Base-by-base conservation (phyloP, 2,329 filamentous ascomycete species). In the Xylaria multiplex region DNA sequence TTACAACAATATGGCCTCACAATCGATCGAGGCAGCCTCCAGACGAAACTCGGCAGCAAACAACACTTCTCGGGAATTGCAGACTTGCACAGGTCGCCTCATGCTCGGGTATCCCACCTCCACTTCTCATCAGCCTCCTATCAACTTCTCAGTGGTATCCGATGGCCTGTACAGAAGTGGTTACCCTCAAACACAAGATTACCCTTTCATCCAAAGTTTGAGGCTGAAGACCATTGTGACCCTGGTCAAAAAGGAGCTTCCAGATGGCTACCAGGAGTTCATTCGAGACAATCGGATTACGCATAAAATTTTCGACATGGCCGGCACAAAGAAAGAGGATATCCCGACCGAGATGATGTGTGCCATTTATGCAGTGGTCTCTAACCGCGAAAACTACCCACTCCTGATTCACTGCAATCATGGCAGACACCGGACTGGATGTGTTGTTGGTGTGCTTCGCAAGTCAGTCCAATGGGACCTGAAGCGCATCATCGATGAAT, bases 341-440 rank as follows among this genome's bases (percentile, higher is more conserved):
- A 93, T 93, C 42, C 86, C 91, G 0, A 76, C 87, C 7, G 78
- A 83, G 50, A 88, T 89, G 30, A 93, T 97, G 85, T 84, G 86
- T 68, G 81, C 86, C 7, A 93, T 95, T 52, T 83, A 97, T 27
- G 82, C 86, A 13, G 81, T 95, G 48, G 85, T 95, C 46, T 83
- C 95, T 59, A 87, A 96, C 74, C 85, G 85, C 55, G 79, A 83
- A 40, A 93, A 96, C 69, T 89, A 96, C 70, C 94, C 94, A 0
- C 79, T 97, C 11, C 84, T 97, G 45, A 86, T 97, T 53, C 94
- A 97, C 78, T 97, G 94, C 84, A 97, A 97, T 76, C 94, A 97
- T 72, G 94, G 94, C 76, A 96, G 90, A 85, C 94, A 97, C 76
- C 91, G 94, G 64, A 97, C 94, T 19, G 94, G 94, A 24, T 97